Conservation (phyloP, 2,329 filamentous ascomycete species). For the Neonectria magnoliae region DNA sequence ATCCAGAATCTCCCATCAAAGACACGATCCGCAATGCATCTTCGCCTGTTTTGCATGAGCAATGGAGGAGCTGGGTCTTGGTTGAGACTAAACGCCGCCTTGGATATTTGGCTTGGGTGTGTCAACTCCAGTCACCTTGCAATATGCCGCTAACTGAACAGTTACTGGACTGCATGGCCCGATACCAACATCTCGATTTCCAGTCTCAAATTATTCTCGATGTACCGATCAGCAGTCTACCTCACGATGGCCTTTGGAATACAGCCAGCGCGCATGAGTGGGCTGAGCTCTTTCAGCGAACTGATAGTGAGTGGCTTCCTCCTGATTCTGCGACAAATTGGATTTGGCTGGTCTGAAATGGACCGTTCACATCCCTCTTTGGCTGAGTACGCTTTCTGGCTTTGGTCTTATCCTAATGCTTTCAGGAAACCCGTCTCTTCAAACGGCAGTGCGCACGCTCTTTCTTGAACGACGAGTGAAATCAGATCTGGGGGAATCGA, state of each 20-base stretch:
- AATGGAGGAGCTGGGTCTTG: constrained; percentile 14
- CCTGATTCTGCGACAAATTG: background rate
- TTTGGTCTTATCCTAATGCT: background rate
- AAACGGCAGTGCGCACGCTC: constrained; percentile 16
- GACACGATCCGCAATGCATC: constrained; percentile 7
- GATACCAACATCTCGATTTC: constrained; percentile 11
- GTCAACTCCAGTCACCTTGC: constrained; percentile 3
- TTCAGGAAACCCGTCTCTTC: constrained; percentile 30
- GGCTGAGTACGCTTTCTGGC: background rate
- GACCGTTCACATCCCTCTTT: background rate
- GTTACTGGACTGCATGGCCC: constrained; percentile 19
- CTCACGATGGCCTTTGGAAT: constrained; percentile 26
- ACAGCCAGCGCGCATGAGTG: constrained; percentile 11
- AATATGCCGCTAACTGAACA: background rate
- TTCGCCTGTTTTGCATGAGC: background rate
- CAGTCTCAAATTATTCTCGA: constrained; percentile 7
- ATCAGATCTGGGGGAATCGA: constrained; percentile 32
- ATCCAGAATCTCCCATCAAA: background rate
- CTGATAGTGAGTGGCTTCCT: background rate
- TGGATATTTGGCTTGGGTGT: constrained; percentile 27
- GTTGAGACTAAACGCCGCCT: constrained; percentile 23
- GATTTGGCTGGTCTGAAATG: background rate
- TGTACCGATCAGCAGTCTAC: background rate
- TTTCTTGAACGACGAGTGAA: constrained; percentile 30
- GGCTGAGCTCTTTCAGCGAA: background rate